Percentiles rank a stretch among this genome's conserved stretches.
phyloP scores from a whole-genome alignment of 2,329 filamentous ascomycete species.

The Microcyclospora pomicola region DNA sequence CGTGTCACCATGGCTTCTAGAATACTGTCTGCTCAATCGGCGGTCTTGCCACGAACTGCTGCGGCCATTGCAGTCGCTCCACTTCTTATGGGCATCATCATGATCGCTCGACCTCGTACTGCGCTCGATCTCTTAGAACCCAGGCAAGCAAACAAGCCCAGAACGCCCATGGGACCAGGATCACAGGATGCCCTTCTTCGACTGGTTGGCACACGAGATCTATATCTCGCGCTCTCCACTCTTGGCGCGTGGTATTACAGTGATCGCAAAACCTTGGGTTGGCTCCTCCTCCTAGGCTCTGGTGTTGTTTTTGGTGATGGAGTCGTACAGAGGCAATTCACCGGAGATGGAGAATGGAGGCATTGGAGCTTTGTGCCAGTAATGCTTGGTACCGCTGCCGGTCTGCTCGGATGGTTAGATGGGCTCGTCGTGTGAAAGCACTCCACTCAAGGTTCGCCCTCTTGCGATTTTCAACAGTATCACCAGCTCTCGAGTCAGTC shows the following conservation, averaged over 20 bases:
- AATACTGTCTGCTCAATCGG: too few relatives aligned
- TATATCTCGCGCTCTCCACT: slow-evolving; percentile 1
- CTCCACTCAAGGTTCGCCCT: too few relatives aligned
- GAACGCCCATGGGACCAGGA: too few relatives aligned
- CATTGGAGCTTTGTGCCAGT: slow-evolving; percentile 4
- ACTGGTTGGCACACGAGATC: slow-evolving; percentile 3
- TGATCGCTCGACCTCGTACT: too few relatives aligned
- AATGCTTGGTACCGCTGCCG: slow-evolving; percentile 1
- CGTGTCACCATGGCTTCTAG: too few relatives aligned
- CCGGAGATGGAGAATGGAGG: slow-evolving; percentile 2
- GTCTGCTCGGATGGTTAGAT: slow-evolving; percentile 4
- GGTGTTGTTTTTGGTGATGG: slow-evolving; percentile 3
- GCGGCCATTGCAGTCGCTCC: too few relatives aligned
- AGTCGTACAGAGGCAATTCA: slow-evolving; percentile 1
- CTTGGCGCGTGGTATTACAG: slow-evolving; percentile 4
- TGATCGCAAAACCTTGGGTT: slow-evolving; percentile 2
- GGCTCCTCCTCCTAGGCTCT: slow-evolving; percentile 1
- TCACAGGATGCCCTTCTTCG: slow-evolving; percentile 1
- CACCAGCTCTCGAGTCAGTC: too few relatives aligned
- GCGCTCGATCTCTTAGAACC: too few relatives aligned
- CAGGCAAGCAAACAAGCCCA: too few relatives aligned
- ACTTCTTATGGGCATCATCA: too few relatives aligned
- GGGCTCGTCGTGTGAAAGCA: neutral
- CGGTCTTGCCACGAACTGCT: too few relatives aligned
- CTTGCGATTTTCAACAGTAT: too few relatives aligned